Conservation (phyloP, 2,329 filamentous ascomycete species). For the Pseudodiploospora longispora region DNA sequence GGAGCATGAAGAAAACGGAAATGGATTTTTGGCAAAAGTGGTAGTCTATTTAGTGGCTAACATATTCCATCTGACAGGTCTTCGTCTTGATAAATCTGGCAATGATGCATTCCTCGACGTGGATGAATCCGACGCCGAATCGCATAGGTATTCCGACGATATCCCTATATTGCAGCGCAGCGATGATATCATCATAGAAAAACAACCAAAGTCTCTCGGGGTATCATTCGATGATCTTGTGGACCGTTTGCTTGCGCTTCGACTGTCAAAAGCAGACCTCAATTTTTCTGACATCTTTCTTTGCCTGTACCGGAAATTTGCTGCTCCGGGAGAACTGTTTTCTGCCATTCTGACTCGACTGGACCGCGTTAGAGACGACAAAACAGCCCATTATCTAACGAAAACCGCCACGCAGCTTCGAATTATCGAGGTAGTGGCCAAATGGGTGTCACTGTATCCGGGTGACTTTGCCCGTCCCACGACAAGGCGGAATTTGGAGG, state of each 20-base stretch:
- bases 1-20: no score
- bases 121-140: slow-evolving; percentile 63
- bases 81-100: slow-evolving; percentile 40
- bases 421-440: slow-evolving; percentile 74
- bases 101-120: slow-evolving; percentile 55
- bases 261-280: slow-evolving; percentile 76
- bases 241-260: slow-evolving; percentile 74
- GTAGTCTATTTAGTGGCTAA: slow-evolving; percentile 20
- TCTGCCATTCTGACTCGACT: slow-evolving; percentile 70
- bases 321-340: slow-evolving; percentile 70
- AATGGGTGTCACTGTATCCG: slow-evolving; percentile 85
- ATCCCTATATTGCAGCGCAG: slow-evolving; percentile 58
- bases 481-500: slow-evolving; percentile 63
- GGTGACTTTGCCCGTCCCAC: slow-evolving; percentile 81
- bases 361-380: slow-evolving; percentile 60
- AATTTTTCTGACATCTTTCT: slow-evolving; percentile 88
- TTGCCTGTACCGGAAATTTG: slow-evolving; percentile 90
- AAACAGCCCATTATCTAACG: slow-evolving; percentile 59
- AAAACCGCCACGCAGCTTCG: slow-evolving; percentile 76
- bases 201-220: slow-evolving; percentile 42
- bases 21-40: slow-evolving; percentile 5
- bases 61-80: slow-evolving; percentile 43
- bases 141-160: slow-evolving; percentile 57
- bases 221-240: slow-evolving; percentile 65
- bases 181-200: slow-evolving; percentile 52